Conservation (phyloP, 1,284 basidiomycete species). For the Grifola frondosa region DNA sequence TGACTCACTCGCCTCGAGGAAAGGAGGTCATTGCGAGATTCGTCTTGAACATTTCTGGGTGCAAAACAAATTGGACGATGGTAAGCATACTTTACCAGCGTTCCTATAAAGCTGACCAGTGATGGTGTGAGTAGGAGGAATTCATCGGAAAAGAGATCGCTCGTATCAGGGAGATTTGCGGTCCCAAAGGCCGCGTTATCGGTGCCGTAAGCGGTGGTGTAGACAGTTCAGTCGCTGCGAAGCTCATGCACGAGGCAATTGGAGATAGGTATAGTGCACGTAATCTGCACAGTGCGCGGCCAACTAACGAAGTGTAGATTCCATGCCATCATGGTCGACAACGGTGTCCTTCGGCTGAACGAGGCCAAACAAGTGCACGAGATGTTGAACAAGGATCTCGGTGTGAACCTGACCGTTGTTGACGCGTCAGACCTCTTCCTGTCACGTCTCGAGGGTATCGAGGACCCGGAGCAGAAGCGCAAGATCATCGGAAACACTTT, state of each 20-base stretch:
- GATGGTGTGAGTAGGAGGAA: conserved; percentile 63
- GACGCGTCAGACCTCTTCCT: conserved; percentile 96
- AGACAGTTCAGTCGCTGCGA: conserved; percentile 97
- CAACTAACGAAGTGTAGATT: conserved; percentile 55
- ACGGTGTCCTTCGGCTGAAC: conserved; percentile 92
- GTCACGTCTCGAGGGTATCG: conserved; percentile 82
- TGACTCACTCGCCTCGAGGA: conserved; percentile 91
- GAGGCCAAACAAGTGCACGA: conserved; percentile 94
- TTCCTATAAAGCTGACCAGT: conserved; percentile 1
- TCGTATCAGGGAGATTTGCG: conserved; percentile 94
- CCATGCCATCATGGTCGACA: conserved; percentile 99
- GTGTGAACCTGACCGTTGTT: conserved; percentile 94
- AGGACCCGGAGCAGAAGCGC: conserved; percentile 96
- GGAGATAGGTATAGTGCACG: conserved; percentile 74
- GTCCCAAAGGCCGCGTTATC: conserved; percentile 92
- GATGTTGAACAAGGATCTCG: conserved; percentile 92
- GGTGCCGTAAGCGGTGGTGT: conserved; percentile 98
- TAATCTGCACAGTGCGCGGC: background rate
- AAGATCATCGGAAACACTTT: conserved; percentile 99
- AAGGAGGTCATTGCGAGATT: conserved; percentile 92
- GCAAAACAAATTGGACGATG: conserved; percentile 93
- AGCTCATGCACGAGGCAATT: conserved; percentile 99
- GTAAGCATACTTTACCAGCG: conserved; percentile 39
- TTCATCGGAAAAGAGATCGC: conserved; percentile 98
- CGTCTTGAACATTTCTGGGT: conserved; percentile 83